Conservation (phyloP, 768 basidiomycete species). For the Coprinopsis strossmayeri region DNA sequence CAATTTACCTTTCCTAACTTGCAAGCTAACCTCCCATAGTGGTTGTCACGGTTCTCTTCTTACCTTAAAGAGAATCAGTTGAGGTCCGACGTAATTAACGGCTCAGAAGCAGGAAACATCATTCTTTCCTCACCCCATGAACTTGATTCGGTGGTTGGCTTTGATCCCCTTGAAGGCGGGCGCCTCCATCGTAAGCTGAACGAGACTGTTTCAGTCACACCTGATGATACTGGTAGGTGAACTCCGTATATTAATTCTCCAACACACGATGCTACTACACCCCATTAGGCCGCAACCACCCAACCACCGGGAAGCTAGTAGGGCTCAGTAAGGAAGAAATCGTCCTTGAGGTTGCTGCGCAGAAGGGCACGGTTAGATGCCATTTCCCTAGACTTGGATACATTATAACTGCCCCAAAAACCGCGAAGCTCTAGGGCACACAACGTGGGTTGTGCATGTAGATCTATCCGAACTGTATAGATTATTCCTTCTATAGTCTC, state of each 20-base stretch:
- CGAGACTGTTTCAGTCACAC: constrained; percentile 34
- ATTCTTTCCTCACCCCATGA: constrained; percentile 33
- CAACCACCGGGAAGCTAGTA: constrained; percentile 44
- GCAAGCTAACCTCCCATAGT: constrained; percentile 24
- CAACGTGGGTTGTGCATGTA: background rate
- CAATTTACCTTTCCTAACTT: background rate
- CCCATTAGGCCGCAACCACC: constrained; percentile 28
- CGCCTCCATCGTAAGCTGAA: constrained; percentile 33
- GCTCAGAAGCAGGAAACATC: constrained; percentile 33
- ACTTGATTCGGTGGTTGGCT: constrained; percentile 34
- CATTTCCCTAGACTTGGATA: constrained; percentile 50
- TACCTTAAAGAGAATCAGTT: constrained; percentile 25
- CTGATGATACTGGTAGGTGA: constrained; percentile 41
- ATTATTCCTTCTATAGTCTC: background rate
- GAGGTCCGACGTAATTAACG: constrained; percentile 25
- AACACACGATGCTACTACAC: too few species aligned
- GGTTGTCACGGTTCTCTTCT: constrained; percentile 36
- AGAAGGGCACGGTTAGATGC: constrained; percentile 33
- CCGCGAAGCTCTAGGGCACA: constrained; percentile 6
- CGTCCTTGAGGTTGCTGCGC: constrained; percentile 38
- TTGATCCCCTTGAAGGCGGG: constrained; percentile 36
- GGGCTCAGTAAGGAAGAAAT: constrained; percentile 42
- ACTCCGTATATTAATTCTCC: background rate
- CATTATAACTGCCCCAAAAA: constrained; percentile 14
- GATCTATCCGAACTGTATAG: background rate